A percentile compares a stretch with the other conserved stretches of the same genome.
Evolutionary conservation across 257 asterid species (phyloP).

Genomic region (Nicotiana attenuata): DNA sequence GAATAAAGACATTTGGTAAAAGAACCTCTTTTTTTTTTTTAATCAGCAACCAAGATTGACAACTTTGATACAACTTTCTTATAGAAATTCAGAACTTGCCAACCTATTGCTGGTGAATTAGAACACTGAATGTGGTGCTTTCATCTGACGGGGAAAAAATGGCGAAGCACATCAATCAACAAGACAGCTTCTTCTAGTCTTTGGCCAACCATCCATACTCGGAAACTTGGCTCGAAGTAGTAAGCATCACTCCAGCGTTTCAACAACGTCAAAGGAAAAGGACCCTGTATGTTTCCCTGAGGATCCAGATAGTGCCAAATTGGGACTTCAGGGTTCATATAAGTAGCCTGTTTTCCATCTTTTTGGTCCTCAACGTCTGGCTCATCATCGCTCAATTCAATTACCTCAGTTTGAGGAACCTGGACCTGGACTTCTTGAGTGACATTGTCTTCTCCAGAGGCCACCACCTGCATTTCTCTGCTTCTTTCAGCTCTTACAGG

Average conservation of each 20-base stretch:
- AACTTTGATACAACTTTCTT: background rate
- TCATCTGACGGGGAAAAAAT: background rate
- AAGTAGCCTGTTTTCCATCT: background rate
- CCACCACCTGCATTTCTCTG: background rate
- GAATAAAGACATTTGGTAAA: background rate
- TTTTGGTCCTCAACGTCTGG: slow-evolving; percentile 18
- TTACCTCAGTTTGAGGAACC: slow-evolving; percentile 24
- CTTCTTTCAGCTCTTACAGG: background rate
- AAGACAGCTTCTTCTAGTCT: slow-evolving; percentile 29
- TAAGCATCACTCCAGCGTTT: slow-evolving; percentile 45
- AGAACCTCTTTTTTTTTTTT: background rate
- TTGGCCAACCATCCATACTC: slow-evolving; percentile 53
- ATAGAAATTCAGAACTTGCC: background rate
- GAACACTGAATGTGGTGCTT: background rate
- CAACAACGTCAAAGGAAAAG: slow-evolving; percentile 42
- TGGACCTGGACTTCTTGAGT: slow-evolving; percentile 1
- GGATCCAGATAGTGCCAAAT: slow-evolving; percentile 74
- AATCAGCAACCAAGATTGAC: background rate
- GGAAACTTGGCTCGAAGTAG: slow-evolving; percentile 48
- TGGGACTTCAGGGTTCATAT: slow-evolving; percentile 4
- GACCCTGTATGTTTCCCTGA: slow-evolving; percentile 56
- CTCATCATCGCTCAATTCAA: slow-evolving; percentile 59
- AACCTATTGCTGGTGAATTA: background rate
- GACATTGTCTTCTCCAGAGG: background rate
- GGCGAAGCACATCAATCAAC: slow-evolving; percentile 39